These are phyloP conservation scores for Gloeostereum incarnatum DNA, from an alignment of 768 basidiomycete genomes.

Conservation along the genomic window DNA sequence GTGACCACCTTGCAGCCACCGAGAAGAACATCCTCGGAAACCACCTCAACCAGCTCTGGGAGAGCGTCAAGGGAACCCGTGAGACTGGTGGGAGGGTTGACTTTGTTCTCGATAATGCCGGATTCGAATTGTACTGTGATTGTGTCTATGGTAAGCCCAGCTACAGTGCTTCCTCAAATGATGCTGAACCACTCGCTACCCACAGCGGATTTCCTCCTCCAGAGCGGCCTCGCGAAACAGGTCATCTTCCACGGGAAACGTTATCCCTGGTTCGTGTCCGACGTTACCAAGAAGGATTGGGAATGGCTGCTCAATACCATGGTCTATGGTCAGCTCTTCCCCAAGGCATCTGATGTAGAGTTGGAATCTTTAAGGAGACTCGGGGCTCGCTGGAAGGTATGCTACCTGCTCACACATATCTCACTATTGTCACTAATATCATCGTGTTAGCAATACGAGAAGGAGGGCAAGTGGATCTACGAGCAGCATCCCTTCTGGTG, in stretches of 20 bases:
- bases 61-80: constrained; percentile 58
- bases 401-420: constrained; percentile 1
- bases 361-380: constrained; percentile 72
- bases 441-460: constrained; percentile 69
- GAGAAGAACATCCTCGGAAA: constrained; percentile 96
- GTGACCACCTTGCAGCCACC: constrained; percentile 90
- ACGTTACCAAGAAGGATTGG: constrained; percentile 91
- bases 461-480: constrained; percentile 88
- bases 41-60: constrained; percentile 64
- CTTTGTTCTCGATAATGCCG: constrained; percentile 84
- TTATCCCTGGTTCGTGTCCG: constrained; percentile 91
- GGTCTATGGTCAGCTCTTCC: constrained; percentile 91
- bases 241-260: constrained; percentile 95
- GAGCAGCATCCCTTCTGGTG: constrained; percentile 95
- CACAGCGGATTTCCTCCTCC: constrained; percentile 85
- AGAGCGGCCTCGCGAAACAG: constrained; percentile 76
- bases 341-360: constrained; percentile 71
- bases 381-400: constrained; percentile 84
- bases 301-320: constrained; percentile 83
- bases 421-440: constrained; percentile 4
- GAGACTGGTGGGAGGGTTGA: constrained; percentile 69
- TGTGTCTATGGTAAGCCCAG: constrained; percentile 64
- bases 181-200: constrained; percentile 1
- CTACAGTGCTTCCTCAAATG: not conserved
- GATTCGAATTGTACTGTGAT: constrained; percentile 84